phyloP scores from a whole-genome alignment of 345 rosid genomes.

The Eucalyptus sideroxylon region DNA sequence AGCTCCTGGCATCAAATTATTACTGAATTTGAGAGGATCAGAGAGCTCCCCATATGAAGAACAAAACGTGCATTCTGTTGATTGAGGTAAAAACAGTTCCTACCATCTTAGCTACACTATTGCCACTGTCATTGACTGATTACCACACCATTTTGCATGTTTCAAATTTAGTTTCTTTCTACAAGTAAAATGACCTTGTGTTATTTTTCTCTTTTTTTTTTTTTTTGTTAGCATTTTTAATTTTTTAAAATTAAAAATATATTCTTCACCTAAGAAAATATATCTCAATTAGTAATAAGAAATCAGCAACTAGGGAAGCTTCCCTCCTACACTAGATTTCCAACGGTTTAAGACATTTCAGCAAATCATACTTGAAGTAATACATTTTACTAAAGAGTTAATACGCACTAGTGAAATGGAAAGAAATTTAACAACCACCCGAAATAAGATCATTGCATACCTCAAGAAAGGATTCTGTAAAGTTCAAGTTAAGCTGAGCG shows the following conservation, averaged over 20 bases:
- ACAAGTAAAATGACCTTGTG: not conserved
- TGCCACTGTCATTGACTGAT: not conserved
- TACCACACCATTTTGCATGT: not conserved
- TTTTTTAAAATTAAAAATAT: not conserved
- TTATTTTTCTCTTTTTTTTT: not conserved
- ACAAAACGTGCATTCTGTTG: not conserved
- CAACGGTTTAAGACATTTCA: not conserved
- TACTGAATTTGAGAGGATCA: not conserved
- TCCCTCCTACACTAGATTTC: not conserved
- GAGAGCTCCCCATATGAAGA: not conserved
- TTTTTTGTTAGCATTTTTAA: not conserved
- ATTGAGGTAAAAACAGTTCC: not conserved
- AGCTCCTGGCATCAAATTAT: not conserved
- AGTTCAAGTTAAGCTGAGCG: conserved; percentile 62
- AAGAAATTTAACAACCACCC: not conserved
- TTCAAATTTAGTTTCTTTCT: not conserved
- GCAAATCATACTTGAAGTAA: not conserved
- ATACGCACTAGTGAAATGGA: not conserved
- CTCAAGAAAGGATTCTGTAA: conserved; percentile 79
- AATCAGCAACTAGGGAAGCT: not conserved
- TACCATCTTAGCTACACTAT: not conserved
- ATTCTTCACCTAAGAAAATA: not conserved
- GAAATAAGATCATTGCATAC: conserved; percentile 12
- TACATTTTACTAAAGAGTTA: not conserved
- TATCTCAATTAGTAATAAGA: not conserved